phyloP scores from a whole-genome alignment of 1,139 yeast species.

The Geotrichum macrosporum region DNA sequence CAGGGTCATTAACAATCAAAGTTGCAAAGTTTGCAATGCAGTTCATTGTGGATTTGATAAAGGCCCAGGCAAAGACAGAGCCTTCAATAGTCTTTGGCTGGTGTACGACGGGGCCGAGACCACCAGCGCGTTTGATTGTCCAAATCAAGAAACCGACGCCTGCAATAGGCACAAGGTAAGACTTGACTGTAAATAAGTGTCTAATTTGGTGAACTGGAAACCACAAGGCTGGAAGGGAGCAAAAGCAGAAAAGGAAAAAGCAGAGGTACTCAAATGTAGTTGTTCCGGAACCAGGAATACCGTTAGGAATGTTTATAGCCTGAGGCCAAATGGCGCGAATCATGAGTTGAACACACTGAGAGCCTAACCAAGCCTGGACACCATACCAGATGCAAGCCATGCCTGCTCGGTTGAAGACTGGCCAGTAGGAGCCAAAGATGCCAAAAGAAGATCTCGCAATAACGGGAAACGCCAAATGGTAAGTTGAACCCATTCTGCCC shows the following conservation, averaged over 20 bases:
- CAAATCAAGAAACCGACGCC: constrained; percentile 75
- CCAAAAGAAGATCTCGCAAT: constrained; percentile 40
- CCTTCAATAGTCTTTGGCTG: constrained; percentile 50
- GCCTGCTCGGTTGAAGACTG: constrained; percentile 46
- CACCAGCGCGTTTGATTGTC: constrained; percentile 72
- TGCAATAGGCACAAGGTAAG: constrained; percentile 71
- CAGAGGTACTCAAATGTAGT: constrained; percentile 67
- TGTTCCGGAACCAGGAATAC: constrained; percentile 50
- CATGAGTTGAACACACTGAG: constrained; percentile 66
- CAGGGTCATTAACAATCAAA: constrained; percentile 81
- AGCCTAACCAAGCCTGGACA: constrained; percentile 79
- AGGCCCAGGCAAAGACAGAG: constrained; percentile 72
- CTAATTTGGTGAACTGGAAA: constrained; percentile 77
- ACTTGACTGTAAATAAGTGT: constrained; percentile 76
- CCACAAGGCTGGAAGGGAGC: constrained; percentile 71
- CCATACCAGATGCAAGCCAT: constrained; percentile 85
- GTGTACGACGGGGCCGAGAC: constrained; percentile 64
- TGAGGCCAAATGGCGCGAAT: constrained; percentile 45
- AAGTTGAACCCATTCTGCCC: constrained; percentile 39
- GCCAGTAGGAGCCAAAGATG: constrained; percentile 39
- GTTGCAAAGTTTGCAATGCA: constrained; percentile 84
- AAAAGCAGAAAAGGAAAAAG: constrained; percentile 75
- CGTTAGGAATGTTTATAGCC: constrained; percentile 39
- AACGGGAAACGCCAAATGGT: constrained; percentile 42
- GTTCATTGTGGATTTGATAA: constrained; percentile 72